Evolutionary conservation across 768 basidiomycete species (phyloP), one percentile per base, ranked within the genome.

Genomic region (Leccinum olivaceopallidum): DNA sequence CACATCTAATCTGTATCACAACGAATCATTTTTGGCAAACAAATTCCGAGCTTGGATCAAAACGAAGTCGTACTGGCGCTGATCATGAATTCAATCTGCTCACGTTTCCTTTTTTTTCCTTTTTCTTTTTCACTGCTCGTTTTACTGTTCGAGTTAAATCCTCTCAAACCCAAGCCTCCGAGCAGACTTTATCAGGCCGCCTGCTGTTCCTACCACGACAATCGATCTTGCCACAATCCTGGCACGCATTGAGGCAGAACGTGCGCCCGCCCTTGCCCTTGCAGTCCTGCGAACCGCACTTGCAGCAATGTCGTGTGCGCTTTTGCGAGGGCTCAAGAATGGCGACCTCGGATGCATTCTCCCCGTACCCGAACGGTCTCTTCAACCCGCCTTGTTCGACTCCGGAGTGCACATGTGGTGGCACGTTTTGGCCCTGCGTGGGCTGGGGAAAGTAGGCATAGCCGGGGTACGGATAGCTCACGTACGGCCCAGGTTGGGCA

Each of bases 211-310:
- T 78, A 26, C 90, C 90, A 66, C 81, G 85, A 68, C 90, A 93
- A 16, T 89, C 87, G 63, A 87, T 65, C 77, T 88, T 87, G n/a
- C 89, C 88, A 70, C 91, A 93, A 72, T 93, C 90, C 76, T 90
- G 88, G 64, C 90, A 92, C 47, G 84, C 77, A 70, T 86, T 91
- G 65, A 76, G 77, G 69, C 90, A 93, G 69, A 90, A 91, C 49
- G 78, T 77, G 42, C 89, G 78, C 5, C 90, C 90, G 4, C 90
- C 90, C 65, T 92, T 92, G 53, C 90, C 90, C 70, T 92, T 92
- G 72, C 90, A 93, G 24, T 89, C 85, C 73, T 87, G 85, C 42
- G 84, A 86, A 16, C 90, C 90, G 59, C 90, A 92, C 76, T 93
- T 93, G 71, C 86, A 87, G 66, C 90, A 93, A 67, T 92, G 91